phyloP scores from a whole-genome alignment of 2,329 filamentous ascomycete species.

The Bipolaris bicolor region DNA sequence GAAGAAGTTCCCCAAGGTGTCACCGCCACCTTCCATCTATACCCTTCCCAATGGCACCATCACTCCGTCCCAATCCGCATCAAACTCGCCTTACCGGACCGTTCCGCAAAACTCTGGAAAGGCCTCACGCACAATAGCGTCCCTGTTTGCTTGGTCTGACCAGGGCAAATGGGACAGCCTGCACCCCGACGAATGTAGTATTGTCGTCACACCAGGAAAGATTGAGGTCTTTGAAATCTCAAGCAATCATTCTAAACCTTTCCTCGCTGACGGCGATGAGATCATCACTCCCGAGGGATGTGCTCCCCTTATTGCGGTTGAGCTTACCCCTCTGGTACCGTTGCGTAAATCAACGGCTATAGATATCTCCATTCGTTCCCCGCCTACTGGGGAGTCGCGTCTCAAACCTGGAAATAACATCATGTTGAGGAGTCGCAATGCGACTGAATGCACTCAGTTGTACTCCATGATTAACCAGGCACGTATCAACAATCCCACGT shows the following conservation, averaged over 20 bases:
- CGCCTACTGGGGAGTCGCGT: constrained; percentile 74
- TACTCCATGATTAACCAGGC: constrained; percentile 88
- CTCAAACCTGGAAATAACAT: constrained; percentile 76
- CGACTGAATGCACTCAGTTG: constrained; percentile 78
- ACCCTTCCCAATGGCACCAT: constrained; percentile 60
- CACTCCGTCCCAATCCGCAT: constrained; percentile 80
- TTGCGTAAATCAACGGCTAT: constrained; percentile 89
- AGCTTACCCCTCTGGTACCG: constrained; percentile 89
- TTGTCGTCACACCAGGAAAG: constrained; percentile 67
- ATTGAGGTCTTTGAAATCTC: constrained; percentile 67
- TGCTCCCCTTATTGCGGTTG: constrained; percentile 70
- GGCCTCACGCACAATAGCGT: constrained; percentile 63
- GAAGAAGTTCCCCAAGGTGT: constrained; percentile 52
- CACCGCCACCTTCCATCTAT: constrained; percentile 49
- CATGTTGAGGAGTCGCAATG: constrained; percentile 83
- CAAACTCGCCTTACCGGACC: constrained; percentile 71
- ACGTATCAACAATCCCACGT: constrained; percentile 90
- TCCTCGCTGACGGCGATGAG: constrained; percentile 49
- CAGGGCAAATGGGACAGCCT: constrained; percentile 65
- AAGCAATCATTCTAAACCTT: constrained; percentile 53
- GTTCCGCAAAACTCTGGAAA: constrained; percentile 58
- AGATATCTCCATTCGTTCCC: constrained; percentile 92
- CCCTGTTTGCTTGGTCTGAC: constrained; percentile 68
- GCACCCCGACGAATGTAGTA: constrained; percentile 66
- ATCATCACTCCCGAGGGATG: constrained; percentile 44